phyloP scores from a whole-genome alignment of 2,329 filamentous ascomycete species.

The Stemphylium lycopersici region DNA sequence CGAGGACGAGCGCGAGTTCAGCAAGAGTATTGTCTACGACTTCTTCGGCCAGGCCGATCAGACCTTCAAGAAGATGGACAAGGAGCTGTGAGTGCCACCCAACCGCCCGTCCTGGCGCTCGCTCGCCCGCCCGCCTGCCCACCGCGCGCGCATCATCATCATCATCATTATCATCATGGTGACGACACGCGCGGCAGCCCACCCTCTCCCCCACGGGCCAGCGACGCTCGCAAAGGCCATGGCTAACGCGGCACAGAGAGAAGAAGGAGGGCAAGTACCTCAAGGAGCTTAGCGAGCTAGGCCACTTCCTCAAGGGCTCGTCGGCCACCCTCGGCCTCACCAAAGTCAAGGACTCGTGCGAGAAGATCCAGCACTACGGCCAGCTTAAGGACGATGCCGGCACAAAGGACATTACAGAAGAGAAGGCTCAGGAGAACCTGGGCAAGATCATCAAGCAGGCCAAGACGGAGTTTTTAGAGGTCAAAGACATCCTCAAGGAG shows the following conservation, averaged over 20 bases:
- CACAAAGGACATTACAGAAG: conserved; percentile 67
- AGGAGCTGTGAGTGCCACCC: conserved; percentile 71
- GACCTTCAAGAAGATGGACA: conserved; percentile 86
- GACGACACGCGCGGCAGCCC: background rate
- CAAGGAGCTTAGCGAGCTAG: conserved; percentile 76
- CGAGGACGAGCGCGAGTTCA: conserved; percentile 84
- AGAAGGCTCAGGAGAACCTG: conserved; percentile 71
- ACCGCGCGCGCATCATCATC: background rate
- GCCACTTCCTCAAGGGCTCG: conserved; percentile 97
- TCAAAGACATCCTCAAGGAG: conserved; percentile 70
- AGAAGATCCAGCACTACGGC: conserved; percentile 95
- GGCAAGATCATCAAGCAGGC: conserved; percentile 71
- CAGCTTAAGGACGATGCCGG: conserved; percentile 81
- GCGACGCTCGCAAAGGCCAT: background rate
- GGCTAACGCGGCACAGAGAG: conserved; percentile 57
- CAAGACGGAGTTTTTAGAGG: conserved; percentile 77
- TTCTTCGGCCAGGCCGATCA: conserved; percentile 91
- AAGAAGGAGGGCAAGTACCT: conserved; percentile 64
- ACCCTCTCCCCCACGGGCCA: background rate
- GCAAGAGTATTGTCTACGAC: conserved; percentile 82
- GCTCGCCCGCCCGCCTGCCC: background rate
- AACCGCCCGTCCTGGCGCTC: background rate
- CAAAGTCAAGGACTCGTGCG: conserved; percentile 90
- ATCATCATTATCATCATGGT: too few relatives aligned
- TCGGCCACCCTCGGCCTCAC: conserved; percentile 90